phyloP scores from a whole-genome alignment of 306 rosid species.

The Notholithocarpus densiflorus region DNA sequence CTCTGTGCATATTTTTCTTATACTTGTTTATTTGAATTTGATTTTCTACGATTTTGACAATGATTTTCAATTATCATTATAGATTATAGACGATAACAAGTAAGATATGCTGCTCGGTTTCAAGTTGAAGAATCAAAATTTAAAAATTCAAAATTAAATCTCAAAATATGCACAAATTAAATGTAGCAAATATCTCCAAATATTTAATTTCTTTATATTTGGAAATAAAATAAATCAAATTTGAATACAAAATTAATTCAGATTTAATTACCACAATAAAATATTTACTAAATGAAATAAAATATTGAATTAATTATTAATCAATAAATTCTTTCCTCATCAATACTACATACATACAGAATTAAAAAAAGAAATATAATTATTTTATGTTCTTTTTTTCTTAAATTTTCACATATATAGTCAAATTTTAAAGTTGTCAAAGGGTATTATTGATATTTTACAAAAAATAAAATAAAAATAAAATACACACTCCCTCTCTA shows the following conservation, averaged over 20 bases:
- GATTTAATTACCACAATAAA: slow-evolving; percentile 16
- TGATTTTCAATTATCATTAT: too few relatives aligned
- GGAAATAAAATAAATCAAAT: slow-evolving; percentile 20
- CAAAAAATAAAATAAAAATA: too few relatives aligned
- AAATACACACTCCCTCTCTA: too few relatives aligned
- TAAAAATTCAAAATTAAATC: slow-evolving; percentile 19
- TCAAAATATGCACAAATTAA: slow-evolving; percentile 22
- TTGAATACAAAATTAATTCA: slow-evolving; percentile 11
- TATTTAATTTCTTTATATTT: slow-evolving; percentile 3
- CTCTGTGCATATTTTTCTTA: too few relatives aligned
- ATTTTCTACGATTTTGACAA: too few relatives aligned
- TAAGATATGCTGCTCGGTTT: too few relatives aligned
- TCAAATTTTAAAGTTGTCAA: too few relatives aligned
- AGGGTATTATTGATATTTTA: too few relatives aligned
- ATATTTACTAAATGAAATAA: slow-evolving; percentile 3
- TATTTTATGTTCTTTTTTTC: too few relatives aligned
- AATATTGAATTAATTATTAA: neutral
- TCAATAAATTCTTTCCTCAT: neutral
- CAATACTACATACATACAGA: neutral
- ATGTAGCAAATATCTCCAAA: neutral
- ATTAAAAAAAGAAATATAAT: neutral
- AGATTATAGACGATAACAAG: too few relatives aligned
- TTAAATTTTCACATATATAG: too few relatives aligned
- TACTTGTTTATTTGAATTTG: too few relatives aligned
- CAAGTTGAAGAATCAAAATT: neutral